These are phyloP conservation scores for Cydonia oblonga DNA, from an alignment of 331 rosid species.

Conservation along the genomic window DNA sequence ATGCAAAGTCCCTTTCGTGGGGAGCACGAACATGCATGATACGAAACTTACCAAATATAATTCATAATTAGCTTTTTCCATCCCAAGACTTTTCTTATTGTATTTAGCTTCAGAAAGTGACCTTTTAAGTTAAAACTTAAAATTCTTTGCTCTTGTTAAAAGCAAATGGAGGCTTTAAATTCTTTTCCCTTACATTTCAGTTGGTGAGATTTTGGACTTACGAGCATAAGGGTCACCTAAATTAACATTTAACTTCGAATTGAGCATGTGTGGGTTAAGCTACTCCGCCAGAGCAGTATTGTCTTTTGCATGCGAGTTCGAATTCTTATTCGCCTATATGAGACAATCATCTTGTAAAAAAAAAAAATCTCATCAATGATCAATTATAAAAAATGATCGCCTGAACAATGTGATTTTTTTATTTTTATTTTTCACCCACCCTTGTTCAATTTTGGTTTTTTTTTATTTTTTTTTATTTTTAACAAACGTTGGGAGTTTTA, in stretches of 20 bases:
- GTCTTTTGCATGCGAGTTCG: too few species aligned
- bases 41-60: background rate
- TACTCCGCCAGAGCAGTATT: too few species aligned
- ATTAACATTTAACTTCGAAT: background rate
- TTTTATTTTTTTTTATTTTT: too few species aligned
- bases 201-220: background rate
- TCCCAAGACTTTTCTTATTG: background rate
- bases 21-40: background rate
- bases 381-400: too few species aligned
- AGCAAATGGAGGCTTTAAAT: background rate
- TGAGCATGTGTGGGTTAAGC: too few species aligned
- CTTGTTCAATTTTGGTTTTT: too few species aligned
- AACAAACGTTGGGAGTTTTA: too few species aligned
- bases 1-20: conserved; percentile 3
- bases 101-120: background rate
- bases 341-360: too few species aligned
- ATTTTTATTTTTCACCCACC: too few species aligned
- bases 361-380: too few species aligned
- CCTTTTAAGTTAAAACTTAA: background rate
- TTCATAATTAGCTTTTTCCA: background rate
- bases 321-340: too few species aligned
- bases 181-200: background rate
- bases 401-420: too few species aligned
- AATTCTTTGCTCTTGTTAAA: background rate
- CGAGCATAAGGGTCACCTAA: background rate